These are phyloP conservation scores for Pholiota adiposa DNA, from an alignment of 1,284 basidiomycete genomes.

Conservation along the genomic window DNA sequence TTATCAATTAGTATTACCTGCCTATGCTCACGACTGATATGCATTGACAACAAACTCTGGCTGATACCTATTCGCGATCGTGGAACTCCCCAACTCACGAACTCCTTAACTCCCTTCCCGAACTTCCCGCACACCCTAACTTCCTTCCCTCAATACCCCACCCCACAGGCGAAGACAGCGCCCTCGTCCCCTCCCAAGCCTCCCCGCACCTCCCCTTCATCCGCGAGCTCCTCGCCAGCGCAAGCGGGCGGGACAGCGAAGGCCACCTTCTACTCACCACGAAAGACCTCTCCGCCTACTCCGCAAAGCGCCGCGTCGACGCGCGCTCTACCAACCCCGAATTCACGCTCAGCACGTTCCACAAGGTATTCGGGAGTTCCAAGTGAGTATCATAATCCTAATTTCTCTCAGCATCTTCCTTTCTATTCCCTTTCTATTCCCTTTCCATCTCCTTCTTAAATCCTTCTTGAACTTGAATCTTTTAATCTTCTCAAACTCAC, in stretches of 20 bases:
- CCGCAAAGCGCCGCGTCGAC: conserved; percentile 61
- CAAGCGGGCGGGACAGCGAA: conserved; percentile 57
- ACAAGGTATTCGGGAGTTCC: conserved; percentile 66
- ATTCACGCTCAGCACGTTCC: conserved; percentile 50
- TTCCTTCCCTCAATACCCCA: no score
- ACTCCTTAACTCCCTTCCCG: no score
- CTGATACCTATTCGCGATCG: no score
- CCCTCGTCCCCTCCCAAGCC: conserved; percentile 54
- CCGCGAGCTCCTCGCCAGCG: conserved; percentile 60
- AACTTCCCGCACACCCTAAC: no score
- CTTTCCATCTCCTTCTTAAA: no score
- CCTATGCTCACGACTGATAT: no score
- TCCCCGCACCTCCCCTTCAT: conserved; percentile 53
- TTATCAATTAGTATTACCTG: not conserved
- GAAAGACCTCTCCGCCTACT: conserved; percentile 60
- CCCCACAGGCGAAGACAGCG: conserved; percentile 65
- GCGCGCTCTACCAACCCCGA: conserved; percentile 56
- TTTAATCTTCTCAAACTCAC: no score
- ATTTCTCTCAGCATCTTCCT: no score
- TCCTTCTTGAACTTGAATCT: no score
- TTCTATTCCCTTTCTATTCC: no score
- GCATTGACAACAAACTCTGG: no score
- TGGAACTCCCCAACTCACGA: no score
- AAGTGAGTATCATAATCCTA: conserved; percentile 63
- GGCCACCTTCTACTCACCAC: conserved; percentile 52